Evolutionary conservation across 495 filamentous ascomycete genomes (phyloP).

Genomic region (Hypoxylon lenormandii): DNA sequence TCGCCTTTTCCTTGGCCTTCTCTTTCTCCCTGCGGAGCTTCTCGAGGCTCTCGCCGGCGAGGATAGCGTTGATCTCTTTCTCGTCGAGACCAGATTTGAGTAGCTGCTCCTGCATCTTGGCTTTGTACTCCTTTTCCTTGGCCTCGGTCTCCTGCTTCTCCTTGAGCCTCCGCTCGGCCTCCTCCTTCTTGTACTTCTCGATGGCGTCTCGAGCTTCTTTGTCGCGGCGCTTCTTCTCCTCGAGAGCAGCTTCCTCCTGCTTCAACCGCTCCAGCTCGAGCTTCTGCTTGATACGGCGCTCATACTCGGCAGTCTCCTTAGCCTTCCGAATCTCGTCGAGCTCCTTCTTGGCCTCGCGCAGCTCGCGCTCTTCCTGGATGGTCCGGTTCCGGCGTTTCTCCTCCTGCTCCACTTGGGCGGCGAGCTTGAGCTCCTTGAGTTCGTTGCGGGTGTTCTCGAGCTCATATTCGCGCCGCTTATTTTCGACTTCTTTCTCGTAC

Average conservation of each 20-base stretch:
- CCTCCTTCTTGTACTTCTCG: conserved; percentile 67
- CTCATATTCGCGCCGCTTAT: conserved; percentile 50
- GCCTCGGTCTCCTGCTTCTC: conserved; percentile 62
- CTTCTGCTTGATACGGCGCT: conserved; percentile 63
- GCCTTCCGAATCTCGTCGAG: conserved; percentile 60
- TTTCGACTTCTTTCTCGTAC: conserved; percentile 39
- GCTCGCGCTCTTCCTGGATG: conserved; percentile 56
- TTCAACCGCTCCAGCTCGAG: conserved; percentile 69
- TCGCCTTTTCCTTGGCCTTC: conserved; percentile 41
- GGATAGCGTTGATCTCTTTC: conserved; percentile 64
- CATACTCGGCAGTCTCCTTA: conserved; percentile 58
- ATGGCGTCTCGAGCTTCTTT: conserved; percentile 69
- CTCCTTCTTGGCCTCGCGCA: conserved; percentile 61
- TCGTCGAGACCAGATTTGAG: conserved; percentile 64
- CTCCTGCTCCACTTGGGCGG: conserved; percentile 52
- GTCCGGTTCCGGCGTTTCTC: conserved; percentile 61
- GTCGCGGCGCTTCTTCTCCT: conserved; percentile 65
- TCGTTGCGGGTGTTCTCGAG: conserved; percentile 50
- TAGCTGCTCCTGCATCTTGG: conserved; percentile 63
- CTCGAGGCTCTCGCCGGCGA: conserved; percentile 65
- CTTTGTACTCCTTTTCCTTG: conserved; percentile 64
- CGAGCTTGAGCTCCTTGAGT: conserved; percentile 51
- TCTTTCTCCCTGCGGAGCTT: conserved; percentile 59
- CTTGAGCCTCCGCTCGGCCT: conserved; percentile 62
- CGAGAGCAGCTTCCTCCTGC: conserved; percentile 63